phyloP scores from a whole-genome alignment of 1,139 yeast genomes.

The Meyerozyma sp. region DNA sequence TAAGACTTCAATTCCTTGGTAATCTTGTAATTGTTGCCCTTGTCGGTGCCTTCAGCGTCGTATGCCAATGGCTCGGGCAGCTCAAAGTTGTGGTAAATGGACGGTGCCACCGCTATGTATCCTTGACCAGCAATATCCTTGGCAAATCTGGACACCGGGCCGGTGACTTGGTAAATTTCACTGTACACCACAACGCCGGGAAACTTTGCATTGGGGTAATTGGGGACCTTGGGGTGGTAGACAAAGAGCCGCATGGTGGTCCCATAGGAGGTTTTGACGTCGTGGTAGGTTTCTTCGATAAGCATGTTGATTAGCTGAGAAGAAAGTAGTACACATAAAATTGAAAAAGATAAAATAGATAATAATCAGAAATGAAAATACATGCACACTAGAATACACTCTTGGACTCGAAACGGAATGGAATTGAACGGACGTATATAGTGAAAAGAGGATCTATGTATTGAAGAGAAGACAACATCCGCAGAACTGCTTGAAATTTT shows the following conservation, averaged over 20 bases:
- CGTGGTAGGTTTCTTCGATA: slow-evolving; percentile 61
- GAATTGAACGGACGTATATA: too few species aligned
- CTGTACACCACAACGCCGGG: slow-evolving; percentile 79
- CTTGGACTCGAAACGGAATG: too few species aligned
- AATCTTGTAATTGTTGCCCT: slow-evolving; percentile 64
- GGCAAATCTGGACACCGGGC: slow-evolving; percentile 75
- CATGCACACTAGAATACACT: too few species aligned
- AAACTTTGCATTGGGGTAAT: slow-evolving; percentile 69
- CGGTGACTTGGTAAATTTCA: slow-evolving; percentile 78
- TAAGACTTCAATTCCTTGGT: slow-evolving; percentile 66
- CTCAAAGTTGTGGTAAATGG: slow-evolving; percentile 72
- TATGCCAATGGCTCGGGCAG: slow-evolving; percentile 61
- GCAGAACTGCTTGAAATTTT: too few species aligned
- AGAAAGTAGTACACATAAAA: not conserved
- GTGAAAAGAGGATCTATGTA: too few species aligned
- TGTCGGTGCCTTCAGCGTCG: slow-evolving; percentile 70
- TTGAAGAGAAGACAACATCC: too few species aligned
- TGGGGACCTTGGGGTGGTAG: slow-evolving; percentile 64
- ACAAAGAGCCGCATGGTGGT: slow-evolving; percentile 64
- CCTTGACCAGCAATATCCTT: slow-evolving; percentile 79
- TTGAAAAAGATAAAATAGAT: not conserved
- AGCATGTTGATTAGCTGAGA: slow-evolving; percentile 40
- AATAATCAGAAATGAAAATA: too few species aligned
- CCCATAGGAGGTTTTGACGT: slow-evolving; percentile 60
- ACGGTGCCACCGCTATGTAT: slow-evolving; percentile 71